Evolutionary conservation across 2,329 filamentous ascomycete genomes (phyloP), one percentile per base, ranked within the genome.

Genomic region (Pseudogymnoascus sp.): DNA sequence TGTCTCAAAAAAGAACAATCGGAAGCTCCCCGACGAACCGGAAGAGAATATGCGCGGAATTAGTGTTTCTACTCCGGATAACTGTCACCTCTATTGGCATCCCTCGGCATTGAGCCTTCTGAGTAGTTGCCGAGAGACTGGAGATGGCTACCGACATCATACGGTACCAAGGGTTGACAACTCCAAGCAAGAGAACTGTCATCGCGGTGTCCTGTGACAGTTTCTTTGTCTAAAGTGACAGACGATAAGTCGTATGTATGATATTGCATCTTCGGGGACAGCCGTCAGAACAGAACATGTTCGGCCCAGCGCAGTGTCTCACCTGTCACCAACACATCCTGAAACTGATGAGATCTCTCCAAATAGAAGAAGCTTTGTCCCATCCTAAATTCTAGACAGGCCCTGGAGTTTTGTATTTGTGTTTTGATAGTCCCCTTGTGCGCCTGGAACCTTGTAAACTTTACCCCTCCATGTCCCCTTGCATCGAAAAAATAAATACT

Each of bases 1-100:
- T 55, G 45, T 55, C 45, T 55, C n/a, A 55, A 55, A 55, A 55
- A 55, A 55, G 45, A 55, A 55, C 26, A 55, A 55, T 16, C 45
- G n/a, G 26, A 55, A 1, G 4, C 33, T 55, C 33, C 26, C 45
- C 45, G 45, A 55, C n/a, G 26, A 55, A 19, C 26, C 26, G 26
- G 45, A 55, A 31, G 45, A 14, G 45, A 31, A 55, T 19, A 12
- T 45, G 41, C 12, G 45, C 45, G 45, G 45, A 55, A 55, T 55
- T 55, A 33, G n/a, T 55, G 26, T 55, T 11, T 11, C 10, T 26
- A 19, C 7, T 33, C 16, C 45, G 45, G 45, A 55, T 33, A 55
- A 55, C 45, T 55, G 26, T 55, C 45, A 55, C n/a, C 45, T 12
- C 8, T 12, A 3, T 31, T 55, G 45, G 29, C 45, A 52, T 29